Base-by-base conservation (phyloP, 176 grass and related monocot genomes). In the Melocanna baccifera region DNA sequence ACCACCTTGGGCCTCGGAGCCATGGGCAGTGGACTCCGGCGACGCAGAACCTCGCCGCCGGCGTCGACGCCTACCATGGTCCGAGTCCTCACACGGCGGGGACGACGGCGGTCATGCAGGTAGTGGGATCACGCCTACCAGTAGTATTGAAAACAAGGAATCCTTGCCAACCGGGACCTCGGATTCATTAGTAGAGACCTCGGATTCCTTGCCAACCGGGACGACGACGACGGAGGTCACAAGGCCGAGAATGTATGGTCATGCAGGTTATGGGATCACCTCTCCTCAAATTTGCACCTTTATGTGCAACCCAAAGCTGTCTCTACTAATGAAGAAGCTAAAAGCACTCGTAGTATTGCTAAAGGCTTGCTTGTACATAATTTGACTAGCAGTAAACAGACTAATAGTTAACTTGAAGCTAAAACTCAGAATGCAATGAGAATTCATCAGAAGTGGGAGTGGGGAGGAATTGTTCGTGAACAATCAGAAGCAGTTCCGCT, bases 211-310 rank as follows among this genome's bases (percentile, higher is more conserved):
- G n/a, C n/a, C n/a, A n/a, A n/a, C n/a, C n/a, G n/a, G n/a, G n/a
- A n/a, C n/a, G n/a, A n/a, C n/a, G n/a, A n/a, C n/a, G n/a, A n/a
- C n/a, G n/a, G n/a, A n/a, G n/a, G n/a, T n/a, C n/a, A n/a, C n/a
- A n/a, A n/a, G n/a, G n/a, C n/a, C n/a, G 66, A 70, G 16, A 74
- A 71, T 64, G 11, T 74, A 58, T 69, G 43, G 15, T 77, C 16
- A 19, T 87, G 68, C 79, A 98, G 96, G 97, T 89, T 99, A 42
- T 99, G 97, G 97, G 97, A 92, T 82, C 93, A 99, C 83, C 91
- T 99, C 2, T 99, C 97, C 39, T 91, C 88, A 56, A 96, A 92
- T 70, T 52, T 94, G 65, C 83, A 91, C 63, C 88, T 94, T 15
- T 99, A 99, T 81, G 85, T 92, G 29, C 87, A 96, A 19, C 63